Conservation (phyloP, 140 eudicot species). For the Bidens hawaiensis region DNA sequence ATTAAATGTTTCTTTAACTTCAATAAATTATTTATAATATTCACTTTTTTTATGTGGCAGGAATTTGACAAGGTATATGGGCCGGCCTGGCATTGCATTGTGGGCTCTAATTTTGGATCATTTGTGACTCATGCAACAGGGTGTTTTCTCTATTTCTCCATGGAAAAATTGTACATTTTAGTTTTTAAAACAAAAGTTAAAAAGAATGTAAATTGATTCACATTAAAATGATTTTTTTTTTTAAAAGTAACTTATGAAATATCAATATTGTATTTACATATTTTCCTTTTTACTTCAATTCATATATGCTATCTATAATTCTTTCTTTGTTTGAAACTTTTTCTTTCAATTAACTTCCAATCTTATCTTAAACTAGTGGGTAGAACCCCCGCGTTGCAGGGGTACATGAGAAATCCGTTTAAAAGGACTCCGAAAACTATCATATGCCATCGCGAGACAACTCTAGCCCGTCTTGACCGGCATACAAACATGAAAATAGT, state of each 20-base stretch:
- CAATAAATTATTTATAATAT: background rate
- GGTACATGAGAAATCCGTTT: too few species aligned
- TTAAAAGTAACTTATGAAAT: background rate
- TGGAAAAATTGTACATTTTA: slow-evolving; percentile 52
- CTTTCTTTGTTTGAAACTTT: background rate
- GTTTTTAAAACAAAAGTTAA: slow-evolving; percentile 53
- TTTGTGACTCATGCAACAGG: slow-evolving; percentile 75
- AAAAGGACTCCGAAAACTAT: too few species aligned
- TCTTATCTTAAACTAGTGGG: too few species aligned
- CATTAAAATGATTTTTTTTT: background rate
- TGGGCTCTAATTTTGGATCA: slow-evolving; percentile 72
- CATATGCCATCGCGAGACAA: too few species aligned
- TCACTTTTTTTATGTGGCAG: slow-evolving; percentile 25
- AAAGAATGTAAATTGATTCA: slow-evolving; percentile 25
- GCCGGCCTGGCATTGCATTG: slow-evolving; percentile 83
- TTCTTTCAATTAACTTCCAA: too few species aligned
- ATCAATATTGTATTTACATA: slow-evolving; percentile 3
- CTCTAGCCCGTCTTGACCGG: too few species aligned
- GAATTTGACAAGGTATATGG: slow-evolving; percentile 73
- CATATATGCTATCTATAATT: background rate
- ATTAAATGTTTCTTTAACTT: background rate
- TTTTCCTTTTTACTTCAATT: slow-evolving; percentile 5
- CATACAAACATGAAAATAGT: too few species aligned
- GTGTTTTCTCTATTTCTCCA: slow-evolving; percentile 61
- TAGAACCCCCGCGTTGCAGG: too few species aligned